Base-by-base conservation (phyloP, 2,329 filamentous ascomycete species). In the Clonostachys solani region DNA sequence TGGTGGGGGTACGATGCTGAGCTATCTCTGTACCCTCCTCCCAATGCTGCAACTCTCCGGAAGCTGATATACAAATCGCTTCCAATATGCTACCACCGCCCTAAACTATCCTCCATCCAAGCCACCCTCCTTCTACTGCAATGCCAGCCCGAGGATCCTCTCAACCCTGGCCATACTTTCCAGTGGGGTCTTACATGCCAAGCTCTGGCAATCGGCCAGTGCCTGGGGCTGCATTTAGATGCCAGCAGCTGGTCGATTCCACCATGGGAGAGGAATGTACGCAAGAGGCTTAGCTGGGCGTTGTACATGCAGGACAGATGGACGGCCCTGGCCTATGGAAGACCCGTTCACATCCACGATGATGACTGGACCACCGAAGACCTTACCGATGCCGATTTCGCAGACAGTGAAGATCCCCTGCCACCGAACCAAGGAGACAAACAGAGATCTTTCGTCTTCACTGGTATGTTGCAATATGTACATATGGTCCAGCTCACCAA, bases 271-370 rank as follows among this genome's bases (percentile, higher is more conserved):
- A 69, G 73, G 41, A 70, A 73, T 3, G 56, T 81, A 13, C 65
- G 79, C 16, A 78, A 75, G 54, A 64, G 79, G 15, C 59, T 82
- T 5, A 73, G 71, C 5, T 83, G 78, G 78, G 77, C 71, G 5
- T 58, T 80, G 0, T 82, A 70, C 54, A 76, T 79, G 65, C 78
- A 82, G 55, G 78, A 82, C 52, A 77, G 73, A 54, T 81, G 74
- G 77, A 77, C 54, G 76, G 47, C 43, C 5, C 43, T 48, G 37
- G 47, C 47, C 5, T 48, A 48, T 33, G 47, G 78, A 6, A 69
- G 78, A 42, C 77, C 75, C 16, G 72, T 71, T 15, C 72, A 78
- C 48, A 74, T 48, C 8, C 42, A 45, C 79, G 57, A 63, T 4
- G 67, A 68, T 8, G 75, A 80, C 52, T 81, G 78, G 77, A 68